These are phyloP conservation scores for Saccharomyces hybrid DNA, from an alignment of 1,139 yeast species.

Conservation along the genomic window DNA sequence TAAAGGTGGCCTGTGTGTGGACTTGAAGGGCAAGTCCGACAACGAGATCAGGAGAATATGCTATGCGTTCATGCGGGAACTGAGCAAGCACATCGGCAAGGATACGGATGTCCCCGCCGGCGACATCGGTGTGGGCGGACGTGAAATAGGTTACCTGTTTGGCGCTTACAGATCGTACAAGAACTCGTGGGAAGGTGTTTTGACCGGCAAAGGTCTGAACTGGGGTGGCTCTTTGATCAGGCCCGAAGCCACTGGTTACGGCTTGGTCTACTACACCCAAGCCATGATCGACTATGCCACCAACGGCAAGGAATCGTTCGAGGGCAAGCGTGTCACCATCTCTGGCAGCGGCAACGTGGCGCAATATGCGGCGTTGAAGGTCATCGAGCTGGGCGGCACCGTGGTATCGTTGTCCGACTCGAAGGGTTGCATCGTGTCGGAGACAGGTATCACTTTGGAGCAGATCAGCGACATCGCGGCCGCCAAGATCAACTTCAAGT, in stretches of 20 bases:
- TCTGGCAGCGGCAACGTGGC: conserved; percentile 99
- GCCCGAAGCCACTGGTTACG: conserved; percentile 99
- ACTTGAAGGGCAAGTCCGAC: conserved; percentile 91
- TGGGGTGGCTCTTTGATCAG: conserved; percentile 99
- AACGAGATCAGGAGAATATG: conserved; percentile 94
- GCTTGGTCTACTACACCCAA: conserved; percentile 91
- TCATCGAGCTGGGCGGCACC: conserved; percentile 90
- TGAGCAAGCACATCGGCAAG: conserved; percentile 91
- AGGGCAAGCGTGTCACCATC: conserved; percentile 89
- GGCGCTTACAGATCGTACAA: conserved; percentile 92
- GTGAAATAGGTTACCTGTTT: conserved; percentile 86
- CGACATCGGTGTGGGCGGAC: conserved; percentile 89
- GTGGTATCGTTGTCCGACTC: conserved; percentile 93
- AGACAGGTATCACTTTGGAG: conserved; percentile 71
- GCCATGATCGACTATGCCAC: conserved; percentile 94
- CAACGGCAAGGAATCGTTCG: conserved; percentile 76
- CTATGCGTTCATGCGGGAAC: conserved; percentile 88
- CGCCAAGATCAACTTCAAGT: conserved; percentile 74
- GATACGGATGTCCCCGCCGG: conserved; percentile 98
- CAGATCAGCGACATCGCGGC: conserved; percentile 71
- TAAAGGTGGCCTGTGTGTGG: conserved; percentile 97
- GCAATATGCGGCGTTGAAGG: conserved; percentile 96
- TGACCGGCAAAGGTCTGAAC: conserved; percentile 92
- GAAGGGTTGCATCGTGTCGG: conserved; percentile 73
- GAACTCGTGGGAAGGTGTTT: conserved; percentile 93